These are phyloP conservation scores for Malassezia sympodialis DNA, from an alignment of 1,284 basidiomycete species.

Conservation along the genomic window DNA sequence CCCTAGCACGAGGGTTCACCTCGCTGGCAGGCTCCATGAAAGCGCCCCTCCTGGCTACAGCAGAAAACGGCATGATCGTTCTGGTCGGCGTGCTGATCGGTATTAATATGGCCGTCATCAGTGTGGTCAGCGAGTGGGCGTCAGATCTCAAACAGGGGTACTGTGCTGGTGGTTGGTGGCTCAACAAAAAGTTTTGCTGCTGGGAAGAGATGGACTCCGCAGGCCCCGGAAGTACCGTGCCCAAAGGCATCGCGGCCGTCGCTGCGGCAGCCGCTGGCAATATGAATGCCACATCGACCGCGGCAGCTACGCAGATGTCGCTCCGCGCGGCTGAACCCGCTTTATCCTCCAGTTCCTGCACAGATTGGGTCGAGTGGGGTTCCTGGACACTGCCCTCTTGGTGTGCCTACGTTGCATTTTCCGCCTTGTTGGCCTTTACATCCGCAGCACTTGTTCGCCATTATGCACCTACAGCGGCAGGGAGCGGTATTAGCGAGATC, in stretches of 20 bases:
- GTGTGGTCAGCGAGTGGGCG: slow-evolving; percentile 93
- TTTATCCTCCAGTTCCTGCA: slow-evolving; percentile 59
- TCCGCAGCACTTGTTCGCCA: slow-evolving; percentile 74
- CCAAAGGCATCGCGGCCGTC: slow-evolving; percentile 8
- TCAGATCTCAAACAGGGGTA: slow-evolving; percentile 96
- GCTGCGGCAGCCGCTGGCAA: slow-evolving; percentile 23
- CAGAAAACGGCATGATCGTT: slow-evolving; percentile 41
- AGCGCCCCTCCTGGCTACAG: slow-evolving; percentile 28
- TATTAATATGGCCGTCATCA: slow-evolving; percentile 82
- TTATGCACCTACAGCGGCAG: slow-evolving; percentile 88
- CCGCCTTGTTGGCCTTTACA: slow-evolving; percentile 18
- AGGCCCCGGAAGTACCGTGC: slow-evolving; percentile 30
- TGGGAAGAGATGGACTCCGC: slow-evolving; percentile 58
- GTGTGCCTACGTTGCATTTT: slow-evolving; percentile 64
- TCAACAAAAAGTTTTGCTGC: slow-evolving; percentile 95
- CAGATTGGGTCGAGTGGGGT: slow-evolving; percentile 91
- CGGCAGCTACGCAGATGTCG: slow-evolving; percentile 6
- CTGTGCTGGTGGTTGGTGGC: slow-evolving; percentile 94
- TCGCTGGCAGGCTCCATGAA: slow-evolving; percentile 5
- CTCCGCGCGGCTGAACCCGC: background rate
- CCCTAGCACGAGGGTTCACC: background rate
- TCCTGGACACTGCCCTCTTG: slow-evolving; percentile 63
- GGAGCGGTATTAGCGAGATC: slow-evolving; percentile 96
- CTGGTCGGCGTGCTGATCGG: slow-evolving; percentile 63
- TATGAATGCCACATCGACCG: slow-evolving; percentile 18